phyloP scores from a whole-genome alignment of 2,329 filamentous ascomycete genomes.

The Pseudopithomyces chartarum region DNA sequence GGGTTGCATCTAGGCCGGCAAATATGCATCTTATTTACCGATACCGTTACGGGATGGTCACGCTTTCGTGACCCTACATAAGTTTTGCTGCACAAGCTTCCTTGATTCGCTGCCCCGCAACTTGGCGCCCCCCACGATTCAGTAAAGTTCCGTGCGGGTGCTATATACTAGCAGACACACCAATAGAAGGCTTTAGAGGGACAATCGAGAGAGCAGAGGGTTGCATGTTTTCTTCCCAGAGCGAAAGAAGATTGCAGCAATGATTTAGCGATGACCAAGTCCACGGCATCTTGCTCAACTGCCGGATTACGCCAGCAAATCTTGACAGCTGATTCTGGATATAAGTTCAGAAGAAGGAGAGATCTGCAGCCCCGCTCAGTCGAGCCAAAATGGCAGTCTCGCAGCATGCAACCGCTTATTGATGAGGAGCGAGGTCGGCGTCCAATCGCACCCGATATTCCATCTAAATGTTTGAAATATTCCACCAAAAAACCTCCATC shows the following conservation, averaged over 20 bases:
- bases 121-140: conserved; percentile 14
- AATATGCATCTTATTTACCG: conserved; percentile 10
- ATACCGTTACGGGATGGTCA: conserved; percentile 5
- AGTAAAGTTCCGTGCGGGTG: neutral
- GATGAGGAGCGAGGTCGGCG: neutral
- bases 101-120: conserved; percentile 10
- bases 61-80: conserved; percentile 1
- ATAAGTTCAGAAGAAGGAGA: neutral
- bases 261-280: neutral
- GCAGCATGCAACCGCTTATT: conserved; percentile 1
- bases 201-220: neutral
- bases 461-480: neutral
- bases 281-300: neutral
- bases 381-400: neutral
- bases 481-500: too few species aligned
- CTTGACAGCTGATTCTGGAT: neutral
- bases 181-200: conserved; percentile 9
- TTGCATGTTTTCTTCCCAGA: neutral
- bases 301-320: neutral
- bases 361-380: conserved; percentile 1
- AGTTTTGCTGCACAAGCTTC: neutral
- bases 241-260: neutral
- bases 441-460: neutral
- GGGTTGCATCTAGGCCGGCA: conserved; percentile 7
- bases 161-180: neutral